Evolutionary conservation across 768 basidiomycete species (phyloP).

Genomic region (Podaxis carcinomalis): DNA sequence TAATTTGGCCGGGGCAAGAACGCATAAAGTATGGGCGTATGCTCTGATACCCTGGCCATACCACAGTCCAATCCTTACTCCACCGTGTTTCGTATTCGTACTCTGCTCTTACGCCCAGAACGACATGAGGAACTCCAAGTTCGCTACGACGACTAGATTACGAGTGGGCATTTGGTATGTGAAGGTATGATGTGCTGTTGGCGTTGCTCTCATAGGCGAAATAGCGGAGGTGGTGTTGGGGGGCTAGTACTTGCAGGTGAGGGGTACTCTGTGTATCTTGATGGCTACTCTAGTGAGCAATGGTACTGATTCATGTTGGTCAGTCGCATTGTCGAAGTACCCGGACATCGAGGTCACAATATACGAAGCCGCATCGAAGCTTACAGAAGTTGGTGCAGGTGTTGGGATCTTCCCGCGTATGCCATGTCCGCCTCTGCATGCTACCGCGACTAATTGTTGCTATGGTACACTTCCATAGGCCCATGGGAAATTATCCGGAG

Average conservation of each 20-base stretch:
- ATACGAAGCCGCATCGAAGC: conserved; percentile 46
- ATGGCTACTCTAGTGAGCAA: not conserved
- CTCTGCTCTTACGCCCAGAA: conserved; percentile 6
- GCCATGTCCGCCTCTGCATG: conserved; percentile 10
- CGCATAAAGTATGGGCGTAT: conserved; percentile 32
- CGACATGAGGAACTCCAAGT: conserved; percentile 9
- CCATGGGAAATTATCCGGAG: conserved; percentile 44
- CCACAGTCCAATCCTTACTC: conserved; percentile 3
- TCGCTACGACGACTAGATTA: conserved; percentile 28
- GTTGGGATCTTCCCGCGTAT: conserved; percentile 49
- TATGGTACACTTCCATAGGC: conserved; percentile 23
- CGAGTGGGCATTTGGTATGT: conserved; percentile 54
- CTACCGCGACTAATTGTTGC: conserved; percentile 7
- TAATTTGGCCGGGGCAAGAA: conserved; percentile 23
- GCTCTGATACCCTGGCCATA: conserved; percentile 19
- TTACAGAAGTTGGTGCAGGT: conserved; percentile 60
- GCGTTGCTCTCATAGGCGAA: conserved; percentile 14
- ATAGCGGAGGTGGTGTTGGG: conserved; percentile 50
- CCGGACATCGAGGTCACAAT: conserved; percentile 53
- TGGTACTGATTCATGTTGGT: conserved; percentile 8
- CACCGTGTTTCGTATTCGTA: not conserved
- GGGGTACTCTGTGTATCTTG: not conserved
- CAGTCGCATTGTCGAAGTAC: conserved; percentile 42
- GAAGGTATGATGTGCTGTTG: conserved; percentile 12
- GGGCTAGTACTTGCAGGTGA: conserved; percentile 41